Conservation (phyloP, 2,329 filamentous ascomycete species). For the Pseudogymnoascus sp. region DNA sequence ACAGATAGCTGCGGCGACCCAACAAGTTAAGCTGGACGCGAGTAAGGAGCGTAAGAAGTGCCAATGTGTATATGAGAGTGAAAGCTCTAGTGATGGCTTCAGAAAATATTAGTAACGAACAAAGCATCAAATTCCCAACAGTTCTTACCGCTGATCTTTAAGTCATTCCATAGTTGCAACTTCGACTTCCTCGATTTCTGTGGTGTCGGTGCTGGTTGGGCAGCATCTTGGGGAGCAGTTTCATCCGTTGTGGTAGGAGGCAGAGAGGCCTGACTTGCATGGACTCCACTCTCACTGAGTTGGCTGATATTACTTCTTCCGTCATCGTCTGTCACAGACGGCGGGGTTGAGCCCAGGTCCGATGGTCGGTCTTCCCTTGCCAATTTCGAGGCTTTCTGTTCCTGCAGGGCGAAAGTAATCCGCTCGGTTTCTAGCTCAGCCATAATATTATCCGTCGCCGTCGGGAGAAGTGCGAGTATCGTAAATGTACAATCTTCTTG, state of each 20-base stretch:
- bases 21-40: conserved; percentile 95
- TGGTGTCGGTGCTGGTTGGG: conserved; percentile 12
- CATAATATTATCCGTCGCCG: conserved; percentile 81
- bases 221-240: conserved; percentile 36
- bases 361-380: conserved; percentile 43
- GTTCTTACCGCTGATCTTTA: conserved; percentile 83
- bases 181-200: conserved; percentile 64
- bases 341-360: conserved; percentile 33
- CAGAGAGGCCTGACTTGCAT: conserved; percentile 67
- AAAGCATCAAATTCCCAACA: conserved; percentile 8
- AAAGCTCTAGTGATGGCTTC: conserved; percentile 83
- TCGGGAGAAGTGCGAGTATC: conserved; percentile 88
- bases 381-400: conserved; percentile 73
- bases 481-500: conserved; percentile 98
- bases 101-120: conserved; percentile 4
- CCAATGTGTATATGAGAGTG: conserved; percentile 84
- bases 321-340: conserved; percentile 78
- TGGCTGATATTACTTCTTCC: conserved; percentile 66
- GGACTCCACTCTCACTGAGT: conserved; percentile 74
- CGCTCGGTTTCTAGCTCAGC: conserved; percentile 84
- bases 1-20: conserved; percentile 88
- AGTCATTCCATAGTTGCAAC: conserved; percentile 91
- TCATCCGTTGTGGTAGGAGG: conserved; percentile 40
- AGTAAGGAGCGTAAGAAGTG: conserved; percentile 83
- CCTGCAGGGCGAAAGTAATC: conserved; percentile 87